phyloP scores from a whole-genome alignment of 2,329 filamentous ascomycete species.

The Biscogniauxia marginata region DNA sequence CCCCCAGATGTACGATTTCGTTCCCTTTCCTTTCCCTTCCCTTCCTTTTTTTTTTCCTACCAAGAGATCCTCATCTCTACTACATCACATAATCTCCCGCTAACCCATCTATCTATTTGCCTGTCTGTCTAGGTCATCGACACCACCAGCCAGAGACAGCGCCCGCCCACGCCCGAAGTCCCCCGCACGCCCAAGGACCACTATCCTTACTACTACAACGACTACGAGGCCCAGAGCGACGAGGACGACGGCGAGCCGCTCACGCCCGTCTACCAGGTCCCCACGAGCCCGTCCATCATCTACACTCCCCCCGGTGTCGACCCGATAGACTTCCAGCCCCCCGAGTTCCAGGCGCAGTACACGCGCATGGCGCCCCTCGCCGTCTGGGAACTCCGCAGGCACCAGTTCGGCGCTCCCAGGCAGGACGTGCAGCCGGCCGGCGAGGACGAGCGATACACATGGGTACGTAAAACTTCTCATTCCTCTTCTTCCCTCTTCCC shows the following conservation, averaged over 20 bases:
- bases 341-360: constrained; percentile 26
- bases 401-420: constrained; percentile 11
- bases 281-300: constrained; percentile 25
- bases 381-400: constrained; percentile 21
- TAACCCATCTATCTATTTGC: constrained; percentile 3
- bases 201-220: constrained; percentile 7
- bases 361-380: constrained; percentile 33
- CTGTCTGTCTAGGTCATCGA: neutral
- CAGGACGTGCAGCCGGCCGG: neutral
- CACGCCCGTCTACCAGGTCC: constrained; percentile 25
- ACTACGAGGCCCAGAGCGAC: constrained; percentile 26
- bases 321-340: constrained; percentile 6
- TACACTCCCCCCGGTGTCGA: constrained; percentile 23
- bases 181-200: constrained; percentile 4
- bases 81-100: neutral
- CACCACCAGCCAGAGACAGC: constrained; percentile 10
- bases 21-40: neutral
- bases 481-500: neutral
- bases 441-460: constrained; percentile 16
- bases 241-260: constrained; percentile 21
- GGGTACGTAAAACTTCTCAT: constrained; percentile 21
- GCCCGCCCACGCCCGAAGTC: constrained; percentile 17
- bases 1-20: constrained; percentile 34
- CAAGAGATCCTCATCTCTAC: too few species aligned
- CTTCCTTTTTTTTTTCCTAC: neutral